phyloP scores from a whole-genome alignment of 768 basidiomycete species.

The Suillus variegatus region DNA sequence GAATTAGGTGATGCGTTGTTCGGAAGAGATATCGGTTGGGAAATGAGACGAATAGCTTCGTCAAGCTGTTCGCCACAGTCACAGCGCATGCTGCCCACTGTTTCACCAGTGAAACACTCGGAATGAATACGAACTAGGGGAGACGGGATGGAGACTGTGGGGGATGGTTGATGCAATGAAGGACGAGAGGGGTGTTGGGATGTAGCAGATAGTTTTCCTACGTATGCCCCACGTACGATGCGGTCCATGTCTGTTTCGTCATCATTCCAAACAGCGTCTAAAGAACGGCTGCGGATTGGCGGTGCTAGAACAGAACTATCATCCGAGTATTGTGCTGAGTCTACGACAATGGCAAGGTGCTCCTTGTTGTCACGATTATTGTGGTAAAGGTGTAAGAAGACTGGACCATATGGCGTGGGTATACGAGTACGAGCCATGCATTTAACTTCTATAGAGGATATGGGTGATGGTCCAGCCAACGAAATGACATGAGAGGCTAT shows the following conservation, averaged over 20 bases:
- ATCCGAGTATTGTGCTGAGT: constrained; percentile 80
- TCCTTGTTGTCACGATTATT: constrained; percentile 93
- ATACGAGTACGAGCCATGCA: constrained; percentile 98
- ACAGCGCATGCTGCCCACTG: constrained; percentile 96
- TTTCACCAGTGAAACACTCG: constrained; percentile 98
- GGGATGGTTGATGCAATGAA: constrained; percentile 18
- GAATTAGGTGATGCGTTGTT: constrained; percentile 32
- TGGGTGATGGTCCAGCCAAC: constrained; percentile 3
- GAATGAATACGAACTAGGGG: constrained; percentile 96
- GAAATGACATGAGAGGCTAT: constrained; percentile 8
- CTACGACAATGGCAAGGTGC: constrained; percentile 93
- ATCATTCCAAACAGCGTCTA: constrained; percentile 84
- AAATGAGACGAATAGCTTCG: constrained; percentile 92
- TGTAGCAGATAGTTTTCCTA: constrained; percentile 73
- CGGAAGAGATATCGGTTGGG: constrained; percentile 57
- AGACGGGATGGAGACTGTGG: constrained; percentile 45
- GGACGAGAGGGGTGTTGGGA: constrained; percentile 47
- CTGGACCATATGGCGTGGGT: constrained; percentile 92
- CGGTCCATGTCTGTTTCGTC: constrained; percentile 93
- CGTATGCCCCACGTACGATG: constrained; percentile 90
- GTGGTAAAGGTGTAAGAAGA: constrained; percentile 93
- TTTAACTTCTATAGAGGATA: constrained; percentile 58
- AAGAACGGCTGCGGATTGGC: constrained; percentile 77
- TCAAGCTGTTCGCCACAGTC: constrained; percentile 99
- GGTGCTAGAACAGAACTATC: constrained; percentile 37